Base-by-base conservation (phyloP, 768 basidiomycete genomes). In the Dictyophora rubrovolvata region DNA sequence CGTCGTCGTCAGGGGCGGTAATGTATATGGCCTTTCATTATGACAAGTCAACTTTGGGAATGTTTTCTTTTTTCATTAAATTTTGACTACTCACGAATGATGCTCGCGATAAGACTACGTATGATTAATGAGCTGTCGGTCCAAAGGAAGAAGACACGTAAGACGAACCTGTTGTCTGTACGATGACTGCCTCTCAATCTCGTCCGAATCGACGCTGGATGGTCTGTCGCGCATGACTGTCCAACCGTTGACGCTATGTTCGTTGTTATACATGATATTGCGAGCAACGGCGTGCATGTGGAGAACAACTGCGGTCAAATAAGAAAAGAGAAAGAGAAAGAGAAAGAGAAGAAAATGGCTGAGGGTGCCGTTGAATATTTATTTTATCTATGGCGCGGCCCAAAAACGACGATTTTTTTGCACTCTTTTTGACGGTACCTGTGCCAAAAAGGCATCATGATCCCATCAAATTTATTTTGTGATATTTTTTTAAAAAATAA, bases 241-340 rank as follows among this genome's bases (percentile, higher is more conserved):
- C 56, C 56, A 57, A 7, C 56, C 56, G 33, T 50, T 57, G 46
- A 57, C 56, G 48, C 33, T 50, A 21, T 57, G 47, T 49, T 57
- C 56, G 17, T 46, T 46, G 33, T 49, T 48, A 21, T 48, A 48
- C 47, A 28, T 57, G 48, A 11, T 20, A 20, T 55, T 46, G 36
- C 54, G 54, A 34, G 37, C 55, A 21, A 56, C 55, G 21, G 42
- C 55, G 34, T 56, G 55, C 55, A 56, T 56, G 35, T 16, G 33
- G 55, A 21, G n/a, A 21, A 47, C 14, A 42, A n/a, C 42, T 12
- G 42, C 14, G 42, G 42, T 14, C 12, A 21, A 34, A 48, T 17
- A 21, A 48, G 55, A 56, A 46, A 48, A 21, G 55, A 35, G 47
- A 47, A 6, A 7, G 28, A 23, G 28, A 54, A 23, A 35, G 28